Percentiles rank a stretch among this genome's conserved stretches.
phyloP scores from a whole-genome alignment of 192 early-diverging fungal genomes.

The Borealophlyctis nickersoniae region DNA sequence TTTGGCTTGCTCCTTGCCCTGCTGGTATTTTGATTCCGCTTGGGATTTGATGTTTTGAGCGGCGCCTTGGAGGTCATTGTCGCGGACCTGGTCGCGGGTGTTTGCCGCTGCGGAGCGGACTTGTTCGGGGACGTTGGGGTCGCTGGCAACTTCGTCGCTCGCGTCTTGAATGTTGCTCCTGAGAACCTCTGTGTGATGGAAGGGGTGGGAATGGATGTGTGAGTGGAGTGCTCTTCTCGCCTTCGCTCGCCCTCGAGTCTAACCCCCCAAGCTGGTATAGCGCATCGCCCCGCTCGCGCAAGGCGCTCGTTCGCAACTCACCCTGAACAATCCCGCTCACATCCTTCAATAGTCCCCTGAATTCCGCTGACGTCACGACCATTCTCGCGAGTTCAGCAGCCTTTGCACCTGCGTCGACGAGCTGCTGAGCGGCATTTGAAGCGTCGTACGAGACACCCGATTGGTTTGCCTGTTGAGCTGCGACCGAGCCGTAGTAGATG shows the following conservation, averaged over 20 bases:
- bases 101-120: constrained; percentile 15
- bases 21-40: constrained; percentile 18
- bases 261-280: too few species aligned
- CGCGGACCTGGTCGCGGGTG: constrained; percentile 20
- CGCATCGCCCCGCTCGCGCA: constrained; percentile 8
- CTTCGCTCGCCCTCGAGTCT: too few species aligned
- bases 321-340: constrained; percentile 37
- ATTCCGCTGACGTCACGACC: constrained; percentile 44
- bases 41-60: constrained; percentile 16
- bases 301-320: constrained; percentile 3
- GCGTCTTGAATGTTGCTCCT: constrained; percentile 14
- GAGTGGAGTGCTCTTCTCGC: not conserved
- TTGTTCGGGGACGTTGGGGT: constrained; percentile 25
- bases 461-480: too few species aligned
- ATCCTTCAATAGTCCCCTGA: constrained; percentile 45
- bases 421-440: constrained; percentile 19
- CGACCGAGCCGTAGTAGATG: too few species aligned
- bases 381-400: constrained; percentile 41
- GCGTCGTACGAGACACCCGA: too few species aligned
- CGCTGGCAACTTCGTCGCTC: constrained; percentile 24
- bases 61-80: constrained; percentile 24
- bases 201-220: not conserved
- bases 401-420: constrained; percentile 31
- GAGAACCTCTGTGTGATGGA: constrained; percentile 13
- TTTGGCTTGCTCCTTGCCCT: constrained; percentile 12